A percentile compares a stretch with the other conserved stretches of the same genome.
phyloP scores from a whole-genome alignment of 225 moss, liverwort and hornwort species.

The Straminergon stramineum region DNA sequence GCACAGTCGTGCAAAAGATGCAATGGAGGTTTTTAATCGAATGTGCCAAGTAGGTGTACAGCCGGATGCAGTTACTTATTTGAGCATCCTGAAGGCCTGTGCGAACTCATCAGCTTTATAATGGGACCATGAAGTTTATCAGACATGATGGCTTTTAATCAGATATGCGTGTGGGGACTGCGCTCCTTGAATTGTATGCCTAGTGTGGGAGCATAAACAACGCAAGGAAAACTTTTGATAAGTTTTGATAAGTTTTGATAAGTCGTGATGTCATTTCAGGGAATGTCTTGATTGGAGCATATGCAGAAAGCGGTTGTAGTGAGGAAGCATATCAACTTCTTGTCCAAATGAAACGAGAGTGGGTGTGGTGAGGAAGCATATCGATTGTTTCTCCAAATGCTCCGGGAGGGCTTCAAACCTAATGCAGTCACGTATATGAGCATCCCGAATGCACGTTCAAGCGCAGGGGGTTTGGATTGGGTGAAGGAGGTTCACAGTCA shows the following conservation, averaged over 20 bases:
- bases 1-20: not conserved
- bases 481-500: not conserved
- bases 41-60: not conserved
- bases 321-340: not conserved
- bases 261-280: not conserved
- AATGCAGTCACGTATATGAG: not conserved
- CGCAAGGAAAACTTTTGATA: not conserved
- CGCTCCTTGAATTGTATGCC: not conserved
- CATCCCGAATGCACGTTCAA: not conserved
- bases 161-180: not conserved
- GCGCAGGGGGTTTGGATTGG: not conserved
- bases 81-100: not conserved
- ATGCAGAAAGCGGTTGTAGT: not conserved
- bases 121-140: not conserved
- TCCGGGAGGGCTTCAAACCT: not conserved
- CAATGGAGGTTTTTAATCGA: not conserved
- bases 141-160: not conserved
- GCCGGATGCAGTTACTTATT: not conserved
- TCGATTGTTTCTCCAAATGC: not conserved
- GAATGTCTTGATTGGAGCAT: not conserved
- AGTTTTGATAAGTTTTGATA: no score
- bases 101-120: not conserved
- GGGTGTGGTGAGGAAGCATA: not conserved
- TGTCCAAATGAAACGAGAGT: not conserved
- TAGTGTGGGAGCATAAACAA: not conserved